Evolutionary conservation across 306 rosid genomes (phyloP).

Genomic region (Fragaria iinumae): DNA sequence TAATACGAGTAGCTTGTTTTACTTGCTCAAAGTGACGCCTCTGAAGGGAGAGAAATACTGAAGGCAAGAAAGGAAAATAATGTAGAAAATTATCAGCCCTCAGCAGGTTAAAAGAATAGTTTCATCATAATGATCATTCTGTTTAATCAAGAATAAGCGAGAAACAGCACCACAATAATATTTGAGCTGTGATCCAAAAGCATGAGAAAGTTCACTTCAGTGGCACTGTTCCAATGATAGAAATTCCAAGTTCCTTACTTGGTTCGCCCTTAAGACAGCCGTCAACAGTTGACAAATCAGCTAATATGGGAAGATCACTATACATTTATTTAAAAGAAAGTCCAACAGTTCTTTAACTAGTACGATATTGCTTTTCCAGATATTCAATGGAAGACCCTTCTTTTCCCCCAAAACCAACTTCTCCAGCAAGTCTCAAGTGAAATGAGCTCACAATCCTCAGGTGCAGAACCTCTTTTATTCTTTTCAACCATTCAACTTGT

Average conservation of each 20-base stretch:
- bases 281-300: background rate
- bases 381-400: background rate
- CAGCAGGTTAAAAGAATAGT: background rate
- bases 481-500: background rate
- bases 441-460: background rate
- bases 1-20: conserved; percentile 60
- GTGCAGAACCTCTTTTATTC: background rate
- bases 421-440: background rate
- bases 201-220: background rate
- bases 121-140: background rate
- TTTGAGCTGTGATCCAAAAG: background rate
- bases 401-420: background rate
- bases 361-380: background rate
- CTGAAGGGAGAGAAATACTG: conserved; percentile 66
- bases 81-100: conserved; percentile 9
- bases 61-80: conserved; percentile 32
- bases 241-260: background rate
- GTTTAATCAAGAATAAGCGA: background rate
- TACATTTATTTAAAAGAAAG: background rate
- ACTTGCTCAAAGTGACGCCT: conserved; percentile 86
- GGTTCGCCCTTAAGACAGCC: background rate
- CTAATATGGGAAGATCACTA: background rate
- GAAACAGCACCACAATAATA: background rate
- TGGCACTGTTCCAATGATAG: background rate
- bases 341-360: background rate